Percentiles rank a stretch among this genome's conserved stretches.
phyloP scores from a whole-genome alignment of 208 protist genomes.

The Trypanosoma melophagium region DNA sequence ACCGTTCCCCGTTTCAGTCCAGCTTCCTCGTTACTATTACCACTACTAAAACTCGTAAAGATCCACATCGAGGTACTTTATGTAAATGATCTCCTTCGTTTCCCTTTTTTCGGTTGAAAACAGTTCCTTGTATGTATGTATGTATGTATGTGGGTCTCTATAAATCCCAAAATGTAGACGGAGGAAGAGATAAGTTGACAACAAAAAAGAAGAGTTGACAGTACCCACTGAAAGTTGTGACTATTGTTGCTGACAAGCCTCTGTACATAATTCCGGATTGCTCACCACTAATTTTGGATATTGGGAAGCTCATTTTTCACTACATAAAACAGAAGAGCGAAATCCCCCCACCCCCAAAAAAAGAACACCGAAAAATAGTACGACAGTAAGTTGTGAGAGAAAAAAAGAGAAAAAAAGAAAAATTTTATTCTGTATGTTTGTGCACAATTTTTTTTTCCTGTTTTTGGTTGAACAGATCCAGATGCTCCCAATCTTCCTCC shows the following conservation, averaged over 20 bases:
- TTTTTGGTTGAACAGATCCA: background rate
- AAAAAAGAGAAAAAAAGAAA: constrained; percentile 18
- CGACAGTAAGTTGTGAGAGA: background rate
- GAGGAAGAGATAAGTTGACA: no score
- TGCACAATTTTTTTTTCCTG: constrained; percentile 8
- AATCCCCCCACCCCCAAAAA: background rate
- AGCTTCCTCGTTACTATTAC: background rate
- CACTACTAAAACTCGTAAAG: constrained; percentile 3
- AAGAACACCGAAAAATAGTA: no score
- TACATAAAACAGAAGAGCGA: constrained; percentile 23
- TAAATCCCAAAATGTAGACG: no score
- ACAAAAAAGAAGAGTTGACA: no score
- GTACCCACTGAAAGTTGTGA: no score
- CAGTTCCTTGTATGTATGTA: no score
- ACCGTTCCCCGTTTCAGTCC: background rate
- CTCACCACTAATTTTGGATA: no score
- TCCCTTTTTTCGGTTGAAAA: background rate
- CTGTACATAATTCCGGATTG: no score
- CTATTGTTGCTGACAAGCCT: no score
- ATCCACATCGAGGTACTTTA: constrained; percentile 9
- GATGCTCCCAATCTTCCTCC: no score
- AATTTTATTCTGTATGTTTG: constrained; percentile 2
- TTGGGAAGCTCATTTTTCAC: background rate
- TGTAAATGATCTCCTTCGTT: constrained; percentile 3
- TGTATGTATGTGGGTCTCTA: no score